Percentiles rank a stretch among this genome's conserved stretches.
These are phyloP conservation scores for Prunus salicina DNA, from an alignment of 306 rosid genomes.

Conservation along the genomic window DNA sequence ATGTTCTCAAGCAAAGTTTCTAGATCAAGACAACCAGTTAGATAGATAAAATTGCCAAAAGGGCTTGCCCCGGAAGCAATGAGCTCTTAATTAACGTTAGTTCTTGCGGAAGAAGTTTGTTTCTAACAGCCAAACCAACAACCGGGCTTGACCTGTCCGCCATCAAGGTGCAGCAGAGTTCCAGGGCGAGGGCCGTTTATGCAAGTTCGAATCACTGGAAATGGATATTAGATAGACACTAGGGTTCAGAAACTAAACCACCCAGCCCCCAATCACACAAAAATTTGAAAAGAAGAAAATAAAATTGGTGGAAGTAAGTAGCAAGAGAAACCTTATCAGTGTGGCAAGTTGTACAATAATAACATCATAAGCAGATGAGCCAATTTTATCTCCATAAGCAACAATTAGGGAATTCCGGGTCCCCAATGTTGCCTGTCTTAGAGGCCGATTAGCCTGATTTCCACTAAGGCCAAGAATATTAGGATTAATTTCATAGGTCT, in stretches of 20 bases:
- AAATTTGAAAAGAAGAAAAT: background rate
- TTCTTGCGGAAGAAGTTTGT: slow-evolving; percentile 98
- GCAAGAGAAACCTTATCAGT: slow-evolving; percentile 65
- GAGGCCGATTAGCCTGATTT: slow-evolving; percentile 88
- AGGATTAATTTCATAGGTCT: slow-evolving; percentile 10
- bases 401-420: slow-evolving; percentile 89
- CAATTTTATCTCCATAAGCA: slow-evolving; percentile 96
- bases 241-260: slow-evolving; percentile 21
- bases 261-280: background rate
- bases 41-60: slow-evolving; percentile 54
- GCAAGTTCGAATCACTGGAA: slow-evolving; percentile 95
- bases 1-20: slow-evolving; percentile 18
- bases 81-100: slow-evolving; percentile 83
- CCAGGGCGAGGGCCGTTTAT: slow-evolving; percentile 98
- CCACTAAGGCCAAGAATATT: slow-evolving; percentile 43
- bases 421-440: slow-evolving; percentile 95
- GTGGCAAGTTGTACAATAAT: slow-evolving; percentile 74
- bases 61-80: slow-evolving; percentile 95
- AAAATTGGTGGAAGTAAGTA: slow-evolving; percentile 4
- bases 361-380: slow-evolving; percentile 85
- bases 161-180: slow-evolving; percentile 94
- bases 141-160: slow-evolving; percentile 82
- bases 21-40: slow-evolving; percentile 16
- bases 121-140: slow-evolving; percentile 87
- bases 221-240: slow-evolving; percentile 17